A percentile compares a stretch with the other conserved stretches of the same genome.
phyloP scores from a whole-genome alignment of 176 grass and related monocot species.

The Stipa capillata region DNA sequence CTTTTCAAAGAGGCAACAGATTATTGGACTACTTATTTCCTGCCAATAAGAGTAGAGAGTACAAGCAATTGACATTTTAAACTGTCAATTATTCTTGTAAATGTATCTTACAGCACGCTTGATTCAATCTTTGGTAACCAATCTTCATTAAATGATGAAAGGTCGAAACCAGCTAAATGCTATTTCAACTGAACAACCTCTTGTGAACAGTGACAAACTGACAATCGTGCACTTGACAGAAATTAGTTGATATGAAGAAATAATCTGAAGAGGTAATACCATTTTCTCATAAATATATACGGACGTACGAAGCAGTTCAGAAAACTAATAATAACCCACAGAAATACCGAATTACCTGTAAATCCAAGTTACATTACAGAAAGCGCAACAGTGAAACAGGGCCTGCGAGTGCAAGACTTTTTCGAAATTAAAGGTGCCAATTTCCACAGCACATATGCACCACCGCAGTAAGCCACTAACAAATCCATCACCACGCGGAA shows the following conservation, averaged over 20 bases:
- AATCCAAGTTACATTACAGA: neutral
- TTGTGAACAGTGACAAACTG: neutral
- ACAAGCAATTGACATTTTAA: neutral
- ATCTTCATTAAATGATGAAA: neutral
- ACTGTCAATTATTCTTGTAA: neutral
- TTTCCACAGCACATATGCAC: neutral
- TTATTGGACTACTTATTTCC: too few species aligned
- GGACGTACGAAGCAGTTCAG: neutral
- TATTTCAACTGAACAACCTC: neutral
- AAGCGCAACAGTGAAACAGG: neutral
- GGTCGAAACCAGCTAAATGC: neutral
- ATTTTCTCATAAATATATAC: neutral
- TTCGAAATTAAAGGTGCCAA: neutral
- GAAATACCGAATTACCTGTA: neutral
- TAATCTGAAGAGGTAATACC: neutral
- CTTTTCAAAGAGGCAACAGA: neutral
- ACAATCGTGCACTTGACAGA: neutral
- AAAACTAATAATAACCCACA: neutral
- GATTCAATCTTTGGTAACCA: neutral
- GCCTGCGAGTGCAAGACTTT: neutral
- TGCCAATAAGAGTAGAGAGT: neutral
- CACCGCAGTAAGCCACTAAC: neutral
- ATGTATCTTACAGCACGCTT: neutral
- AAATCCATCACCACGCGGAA: neutral
- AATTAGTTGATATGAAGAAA: neutral